Evolutionary conservation across 2,329 filamentous ascomycete species (phyloP).

Genomic region (Colletotrichum abscissum): DNA sequence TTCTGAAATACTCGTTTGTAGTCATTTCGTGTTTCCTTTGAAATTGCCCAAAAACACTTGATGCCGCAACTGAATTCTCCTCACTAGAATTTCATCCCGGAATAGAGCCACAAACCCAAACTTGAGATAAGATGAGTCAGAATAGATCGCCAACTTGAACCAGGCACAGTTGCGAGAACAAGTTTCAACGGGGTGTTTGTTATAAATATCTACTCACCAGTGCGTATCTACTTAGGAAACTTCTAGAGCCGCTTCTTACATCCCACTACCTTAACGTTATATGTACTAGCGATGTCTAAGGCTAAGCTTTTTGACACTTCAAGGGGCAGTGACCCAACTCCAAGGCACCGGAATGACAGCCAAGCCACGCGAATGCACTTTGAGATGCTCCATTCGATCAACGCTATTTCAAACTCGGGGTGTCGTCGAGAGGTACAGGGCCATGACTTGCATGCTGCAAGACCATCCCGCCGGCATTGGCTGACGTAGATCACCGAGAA

Average conservation of each 20-base stretch:
- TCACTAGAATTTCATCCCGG: too few species aligned
- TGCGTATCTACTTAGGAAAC: neutral
- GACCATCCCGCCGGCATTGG: neutral
- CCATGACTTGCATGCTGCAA: neutral
- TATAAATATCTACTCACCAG: too few species aligned
- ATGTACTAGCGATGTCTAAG: neutral
- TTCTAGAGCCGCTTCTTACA: neutral
- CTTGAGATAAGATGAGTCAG: too few species aligned
- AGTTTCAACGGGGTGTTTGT: too few species aligned
- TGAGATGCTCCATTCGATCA: neutral
- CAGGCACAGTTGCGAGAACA: too few species aligned
- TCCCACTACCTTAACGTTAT: neutral
- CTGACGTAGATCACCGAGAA: neutral
- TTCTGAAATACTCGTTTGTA: neutral
- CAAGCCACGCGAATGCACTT: neutral
- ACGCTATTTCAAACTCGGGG: neutral
- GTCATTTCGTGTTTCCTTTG: neutral
- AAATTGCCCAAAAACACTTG: neutral
- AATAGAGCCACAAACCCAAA: too few species aligned
- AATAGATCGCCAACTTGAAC: too few species aligned
- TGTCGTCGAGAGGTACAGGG: neutral
- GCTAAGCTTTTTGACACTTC: neutral
- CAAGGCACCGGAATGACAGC: neutral
- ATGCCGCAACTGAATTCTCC: too few species aligned
- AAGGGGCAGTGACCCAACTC: neutral